Evolutionary conservation across 1,139 yeast species (phyloP).

Genomic region (Hanseniaspora uvarum): DNA sequence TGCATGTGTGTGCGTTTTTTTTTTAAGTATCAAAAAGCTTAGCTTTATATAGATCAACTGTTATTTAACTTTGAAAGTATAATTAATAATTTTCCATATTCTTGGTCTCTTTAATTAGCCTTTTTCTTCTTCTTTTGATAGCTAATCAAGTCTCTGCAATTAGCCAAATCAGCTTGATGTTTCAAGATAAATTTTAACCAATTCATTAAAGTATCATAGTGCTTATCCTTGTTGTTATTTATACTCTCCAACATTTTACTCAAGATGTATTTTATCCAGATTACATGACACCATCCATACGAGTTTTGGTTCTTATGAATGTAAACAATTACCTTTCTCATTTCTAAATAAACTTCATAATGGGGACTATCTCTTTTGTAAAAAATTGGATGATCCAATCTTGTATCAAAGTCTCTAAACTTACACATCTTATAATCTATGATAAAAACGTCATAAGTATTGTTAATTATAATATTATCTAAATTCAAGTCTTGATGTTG

Average conservation of each 20-base stretch:
- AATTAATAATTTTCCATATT: not conserved
- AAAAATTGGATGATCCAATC: constrained; percentile 43
- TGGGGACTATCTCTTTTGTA: constrained; percentile 26
- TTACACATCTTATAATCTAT: constrained; percentile 51
- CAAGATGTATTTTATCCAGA: constrained; percentile 18
- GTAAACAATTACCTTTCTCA: constrained; percentile 17
- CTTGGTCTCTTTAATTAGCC: not conserved
- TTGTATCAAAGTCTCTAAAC: constrained; percentile 30
- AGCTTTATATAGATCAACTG: not conserved
- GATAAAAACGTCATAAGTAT: constrained; percentile 38
- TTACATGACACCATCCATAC: constrained; percentile 17
- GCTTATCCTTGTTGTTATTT: constrained; percentile 17
- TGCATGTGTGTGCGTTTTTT: not conserved
- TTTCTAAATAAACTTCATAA: constrained; percentile 18
- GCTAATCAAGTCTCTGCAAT: constrained; percentile 16
- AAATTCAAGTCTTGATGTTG: constrained; percentile 62
- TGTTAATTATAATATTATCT: constrained; percentile 43
- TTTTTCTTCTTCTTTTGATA: constrained; percentile 15
- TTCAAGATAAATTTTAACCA: constrained; percentile 17
- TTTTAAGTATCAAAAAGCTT: not conserved
- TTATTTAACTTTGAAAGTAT: not conserved
- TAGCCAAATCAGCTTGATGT: constrained; percentile 18
- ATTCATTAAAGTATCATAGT: constrained; percentile 17
- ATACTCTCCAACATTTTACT: constrained; percentile 17
- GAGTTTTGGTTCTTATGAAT: constrained; percentile 7